Evolutionary conservation across 257 asterid genomes (phyloP).

Genomic region (Osmanthus fragrans): DNA sequence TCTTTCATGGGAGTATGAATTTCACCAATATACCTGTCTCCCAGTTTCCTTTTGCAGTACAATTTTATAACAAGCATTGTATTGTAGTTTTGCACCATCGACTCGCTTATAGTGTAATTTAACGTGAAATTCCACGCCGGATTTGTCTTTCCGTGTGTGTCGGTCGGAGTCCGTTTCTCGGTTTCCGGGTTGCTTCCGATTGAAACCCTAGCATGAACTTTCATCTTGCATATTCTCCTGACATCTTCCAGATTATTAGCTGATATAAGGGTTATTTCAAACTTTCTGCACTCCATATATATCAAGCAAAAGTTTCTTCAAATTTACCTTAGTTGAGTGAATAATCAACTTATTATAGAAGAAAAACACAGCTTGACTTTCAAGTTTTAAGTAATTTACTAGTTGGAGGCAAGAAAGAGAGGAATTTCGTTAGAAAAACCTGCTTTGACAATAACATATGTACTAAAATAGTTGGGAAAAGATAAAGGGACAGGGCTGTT

Average conservation of each 20-base stretch:
- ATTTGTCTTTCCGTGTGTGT: constrained; percentile 54
- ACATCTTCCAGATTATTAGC: constrained; percentile 57
- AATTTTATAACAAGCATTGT: constrained; percentile 56
- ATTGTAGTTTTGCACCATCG: constrained; percentile 43
- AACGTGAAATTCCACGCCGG: constrained; percentile 72
- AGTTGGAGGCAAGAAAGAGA: no score
- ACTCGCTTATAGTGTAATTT: constrained; percentile 51
- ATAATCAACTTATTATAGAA: no score
- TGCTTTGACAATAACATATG: no score
- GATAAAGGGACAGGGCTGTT: no score
- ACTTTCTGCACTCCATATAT: constrained; percentile 42
- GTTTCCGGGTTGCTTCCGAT: constrained; percentile 34
- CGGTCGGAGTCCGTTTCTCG: constrained; percentile 52
- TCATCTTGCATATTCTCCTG: constrained; percentile 55
- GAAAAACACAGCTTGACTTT: no score
- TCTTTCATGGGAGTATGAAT: constrained; percentile 58
- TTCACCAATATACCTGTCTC: constrained; percentile 73
- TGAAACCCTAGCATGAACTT: constrained; percentile 60
- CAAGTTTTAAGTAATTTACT: no score
- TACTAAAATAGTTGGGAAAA: no score
- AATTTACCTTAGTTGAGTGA: no score
- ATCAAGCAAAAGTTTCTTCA: no score
- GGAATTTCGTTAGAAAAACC: no score
- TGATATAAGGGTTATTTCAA: constrained; percentile 52
- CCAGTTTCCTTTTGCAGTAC: constrained; percentile 64